phyloP scores from a whole-genome alignment of 2,329 filamentous ascomycete species.

The Emericellopsis atlantica region DNA sequence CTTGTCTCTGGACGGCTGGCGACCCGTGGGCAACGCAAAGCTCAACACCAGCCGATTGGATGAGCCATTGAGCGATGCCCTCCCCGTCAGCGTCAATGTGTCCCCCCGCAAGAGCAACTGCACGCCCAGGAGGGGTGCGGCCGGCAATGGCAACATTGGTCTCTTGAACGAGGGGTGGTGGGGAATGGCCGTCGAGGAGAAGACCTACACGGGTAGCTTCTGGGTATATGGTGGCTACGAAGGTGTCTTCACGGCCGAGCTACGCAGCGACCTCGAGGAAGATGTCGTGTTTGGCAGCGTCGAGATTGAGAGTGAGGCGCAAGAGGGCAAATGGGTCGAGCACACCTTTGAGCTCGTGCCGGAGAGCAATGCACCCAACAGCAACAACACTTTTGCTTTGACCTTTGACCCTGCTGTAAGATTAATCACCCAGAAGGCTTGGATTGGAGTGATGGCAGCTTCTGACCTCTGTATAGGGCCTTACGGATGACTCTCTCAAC shows the following conservation, averaged over 20 bases:
- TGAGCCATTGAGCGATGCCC: constrained; percentile 35
- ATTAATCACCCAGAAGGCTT: background rate
- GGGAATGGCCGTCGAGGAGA: constrained; percentile 39
- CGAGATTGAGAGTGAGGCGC: constrained; percentile 29
- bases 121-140: background rate
- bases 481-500: constrained; percentile 29
- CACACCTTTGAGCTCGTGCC: constrained; percentile 32
- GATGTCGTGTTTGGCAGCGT: constrained; percentile 30
- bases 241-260: constrained; percentile 31
- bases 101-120: constrained; percentile 9
- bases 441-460: background rate
- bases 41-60: constrained; percentile 32
- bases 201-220: constrained; percentile 36
- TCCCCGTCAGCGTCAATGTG: constrained; percentile 38
- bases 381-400: constrained; percentile 43
- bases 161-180: constrained; percentile 42
- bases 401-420: constrained; percentile 31
- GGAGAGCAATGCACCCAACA: constrained; percentile 31
- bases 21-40: constrained; percentile 24
- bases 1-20: constrained; percentile 31
- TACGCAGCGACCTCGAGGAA: constrained; percentile 22
- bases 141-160: constrained; percentile 23
- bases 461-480: constrained; percentile 11
- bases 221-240: constrained; percentile 37
- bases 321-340: constrained; percentile 33